Evolutionary conservation across 2,329 filamentous ascomycete species (phyloP), one percentile per base, ranked within the genome.

Genomic region (Botryosphaeria dothidea): DNA sequence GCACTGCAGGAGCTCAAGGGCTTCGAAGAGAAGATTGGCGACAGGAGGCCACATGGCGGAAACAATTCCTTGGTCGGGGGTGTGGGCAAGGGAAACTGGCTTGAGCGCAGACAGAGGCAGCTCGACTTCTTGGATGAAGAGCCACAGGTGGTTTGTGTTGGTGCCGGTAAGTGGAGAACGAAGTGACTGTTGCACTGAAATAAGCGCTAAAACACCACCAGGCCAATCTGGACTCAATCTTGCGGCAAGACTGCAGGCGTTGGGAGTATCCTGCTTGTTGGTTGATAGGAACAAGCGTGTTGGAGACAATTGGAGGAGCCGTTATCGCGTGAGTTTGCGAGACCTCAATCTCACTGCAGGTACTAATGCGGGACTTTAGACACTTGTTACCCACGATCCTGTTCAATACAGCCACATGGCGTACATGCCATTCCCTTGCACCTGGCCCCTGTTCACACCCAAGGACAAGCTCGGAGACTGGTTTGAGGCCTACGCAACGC

Each of bases 401-500:
- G 85, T 90, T 2, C 88, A 80, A 74, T 81, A 78, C 63, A 77
- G 79, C 58, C 79, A 82, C 66, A 71, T 73, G 69, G 86, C 89
- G 0, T 91, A 90, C 72, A 69, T 92, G 3, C 77, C 79, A 0
- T 92, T 91, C 71, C 89, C 89, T 0, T 71, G 82, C 0, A 82
- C 83, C 61, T 92, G 89, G 89, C 89, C 89, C 3, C 78, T 89
- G 17, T 92, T 90, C 73, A 90, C 88, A 0, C 88, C 88, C 4
- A 91, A 91, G 71, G 88, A 91, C 73, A 91, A 91, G 71, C 78
- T 91, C 0, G 89, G 82, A 1, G 86, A 90, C 48, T 92, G 86
- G 77, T 87, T 91, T 66, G 88, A 90, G 68, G 78, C 83, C 0
- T 91, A 92, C 68, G 88, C 84, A 0, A 83, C 79, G 4, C 75